These are phyloP conservation scores for Ceratobasidium sp. DNA, from an alignment of 1,284 basidiomycete species.

Conservation along the genomic window DNA sequence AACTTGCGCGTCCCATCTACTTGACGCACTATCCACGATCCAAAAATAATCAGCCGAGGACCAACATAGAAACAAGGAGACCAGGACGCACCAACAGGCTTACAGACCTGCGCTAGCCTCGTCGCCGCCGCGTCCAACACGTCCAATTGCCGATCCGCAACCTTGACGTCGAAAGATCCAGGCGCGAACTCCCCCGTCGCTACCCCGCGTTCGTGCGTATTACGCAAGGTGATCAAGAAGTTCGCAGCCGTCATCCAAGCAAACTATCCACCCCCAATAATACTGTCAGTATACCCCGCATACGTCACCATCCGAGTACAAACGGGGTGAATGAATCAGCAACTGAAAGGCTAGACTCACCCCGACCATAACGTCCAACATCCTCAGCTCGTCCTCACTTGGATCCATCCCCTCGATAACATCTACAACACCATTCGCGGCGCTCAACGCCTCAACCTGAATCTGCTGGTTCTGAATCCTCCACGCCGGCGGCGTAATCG, in stretches of 20 bases:
- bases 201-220: slow-evolving; percentile 1
- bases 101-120: background rate
- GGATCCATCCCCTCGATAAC: slow-evolving; percentile 6
- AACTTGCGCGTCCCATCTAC: slow-evolving; percentile 24
- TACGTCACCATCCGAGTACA: background rate
- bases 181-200: background rate
- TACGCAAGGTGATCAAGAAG: slow-evolving; percentile 33
- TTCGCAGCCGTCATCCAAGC: slow-evolving; percentile 36
- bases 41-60: background rate
- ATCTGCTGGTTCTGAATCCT: background rate
- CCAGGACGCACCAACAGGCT: slow-evolving; percentile 23
- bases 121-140: slow-evolving; percentile 4
- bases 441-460: slow-evolving; percentile 1
- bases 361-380: slow-evolving; percentile 38
- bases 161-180: background rate
- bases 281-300: too few relatives aligned
- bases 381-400: slow-evolving; percentile 27
- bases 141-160: slow-evolving; percentile 23
- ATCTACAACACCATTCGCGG: slow-evolving; percentile 5
- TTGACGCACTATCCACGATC: slow-evolving; percentile 14
- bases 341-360: slow-evolving; percentile 13
- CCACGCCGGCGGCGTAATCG: slow-evolving; percentile 19
- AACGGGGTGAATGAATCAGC: background rate
- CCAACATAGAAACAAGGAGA: too few relatives aligned
- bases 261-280: slow-evolving; percentile 4